These are phyloP conservation scores for Macrophomina tecta DNA, from an alignment of 2,329 filamentous ascomycete species.

Conservation along the genomic window DNA sequence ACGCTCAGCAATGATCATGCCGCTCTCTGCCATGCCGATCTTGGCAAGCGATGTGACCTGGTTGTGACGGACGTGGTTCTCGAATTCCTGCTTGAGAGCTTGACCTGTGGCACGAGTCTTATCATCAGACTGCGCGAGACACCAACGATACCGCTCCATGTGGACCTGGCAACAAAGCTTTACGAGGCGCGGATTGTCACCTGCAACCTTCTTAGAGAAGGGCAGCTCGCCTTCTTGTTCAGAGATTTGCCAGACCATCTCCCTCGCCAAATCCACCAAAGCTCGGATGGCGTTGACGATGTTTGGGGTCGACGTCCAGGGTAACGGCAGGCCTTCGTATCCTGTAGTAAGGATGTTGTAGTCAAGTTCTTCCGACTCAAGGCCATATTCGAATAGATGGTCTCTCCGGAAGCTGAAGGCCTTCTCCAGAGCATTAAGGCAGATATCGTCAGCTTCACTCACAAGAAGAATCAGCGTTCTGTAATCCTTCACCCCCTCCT, in stretches of 20 bases:
- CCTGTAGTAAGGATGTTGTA: conserved; percentile 56
- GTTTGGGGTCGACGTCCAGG: conserved; percentile 78
- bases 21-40: conserved; percentile 62
- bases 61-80: conserved; percentile 46
- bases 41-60: conserved; percentile 50
- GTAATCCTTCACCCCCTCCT: conserved; percentile 64
- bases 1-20: conserved; percentile 66
- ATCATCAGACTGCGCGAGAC: conserved; percentile 57
- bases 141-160: conserved; percentile 66
- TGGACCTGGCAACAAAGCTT: conserved; percentile 64
- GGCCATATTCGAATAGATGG: conserved; percentile 74
- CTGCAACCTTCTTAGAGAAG: conserved; percentile 53
- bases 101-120: conserved; percentile 56
- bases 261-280: conserved; percentile 50
- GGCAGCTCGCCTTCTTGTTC: conserved; percentile 37
- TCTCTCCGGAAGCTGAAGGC: conserved; percentile 74
- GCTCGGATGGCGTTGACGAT: conserved; percentile 48
- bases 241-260: conserved; percentile 47
- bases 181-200: conserved; percentile 57
- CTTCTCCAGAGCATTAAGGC: conserved; percentile 67
- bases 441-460: conserved; percentile 76
- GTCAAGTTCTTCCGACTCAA: conserved; percentile 67
- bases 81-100: conserved; percentile 52
- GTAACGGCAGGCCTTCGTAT: conserved; percentile 74
- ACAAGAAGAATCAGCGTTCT: conserved; percentile 51